Percentiles rank a stretch among this genome's conserved stretches.
phyloP scores from a whole-genome alignment of 2,329 filamentous ascomycete species.

The Curvularia verruculosa region DNA sequence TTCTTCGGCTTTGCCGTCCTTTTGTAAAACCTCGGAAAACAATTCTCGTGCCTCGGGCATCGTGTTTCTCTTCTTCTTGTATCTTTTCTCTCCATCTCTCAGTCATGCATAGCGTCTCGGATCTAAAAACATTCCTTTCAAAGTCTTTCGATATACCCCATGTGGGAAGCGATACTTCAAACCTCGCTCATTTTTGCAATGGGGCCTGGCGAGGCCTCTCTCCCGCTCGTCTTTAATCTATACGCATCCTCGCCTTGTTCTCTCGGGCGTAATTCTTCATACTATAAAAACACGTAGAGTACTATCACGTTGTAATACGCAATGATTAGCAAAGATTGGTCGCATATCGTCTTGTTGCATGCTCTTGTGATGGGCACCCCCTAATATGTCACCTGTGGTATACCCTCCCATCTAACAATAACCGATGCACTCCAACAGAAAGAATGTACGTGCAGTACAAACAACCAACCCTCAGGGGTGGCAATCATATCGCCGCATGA shows the following conservation, averaged over 20 bases:
- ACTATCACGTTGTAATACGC: not conserved
- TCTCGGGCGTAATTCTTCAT: not conserved
- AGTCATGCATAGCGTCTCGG: slow-evolving; percentile 24
- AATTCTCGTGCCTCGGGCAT: not conserved
- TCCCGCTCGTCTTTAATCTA: not conserved
- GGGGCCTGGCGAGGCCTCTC: not conserved
- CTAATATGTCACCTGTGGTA: not conserved
- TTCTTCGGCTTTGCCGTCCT: slow-evolving; percentile 62
- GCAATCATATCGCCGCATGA: too few species aligned
- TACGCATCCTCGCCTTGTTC: not conserved
- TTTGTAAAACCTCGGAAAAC: slow-evolving; percentile 30
- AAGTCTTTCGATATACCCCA: slow-evolving; percentile 15
- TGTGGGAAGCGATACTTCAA: slow-evolving; percentile 4
- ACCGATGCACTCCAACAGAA: not conserved
- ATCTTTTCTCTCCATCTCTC: slow-evolving; percentile 8
- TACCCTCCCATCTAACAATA: not conserved
- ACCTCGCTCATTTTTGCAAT: slow-evolving; percentile 18
- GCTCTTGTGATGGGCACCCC: not conserved
- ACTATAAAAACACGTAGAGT: not conserved
- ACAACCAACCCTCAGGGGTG: too few species aligned
- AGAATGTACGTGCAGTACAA: too few species aligned
- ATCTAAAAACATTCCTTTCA: slow-evolving; percentile 14
- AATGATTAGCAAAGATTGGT: not conserved
- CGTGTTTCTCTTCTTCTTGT: not conserved
- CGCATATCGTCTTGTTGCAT: not conserved